phyloP scores from a whole-genome alignment of 768 basidiomycete species.

The Lentinula boryana region DNA sequence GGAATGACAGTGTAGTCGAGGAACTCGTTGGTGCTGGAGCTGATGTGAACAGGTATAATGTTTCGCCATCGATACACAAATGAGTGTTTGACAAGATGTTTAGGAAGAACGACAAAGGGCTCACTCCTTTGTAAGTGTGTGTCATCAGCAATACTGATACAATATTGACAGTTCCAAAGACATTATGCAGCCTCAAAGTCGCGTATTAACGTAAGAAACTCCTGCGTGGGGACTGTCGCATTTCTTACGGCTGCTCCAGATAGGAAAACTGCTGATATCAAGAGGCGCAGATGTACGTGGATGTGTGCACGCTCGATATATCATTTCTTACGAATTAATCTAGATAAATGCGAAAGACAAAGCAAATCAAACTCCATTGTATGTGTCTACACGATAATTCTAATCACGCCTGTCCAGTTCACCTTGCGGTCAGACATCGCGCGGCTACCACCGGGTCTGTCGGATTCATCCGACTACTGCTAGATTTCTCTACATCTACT shows the following conservation, averaged over 20 bases:
- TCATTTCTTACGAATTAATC: slow-evolving; percentile 24
- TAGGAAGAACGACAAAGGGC: slow-evolving; percentile 73
- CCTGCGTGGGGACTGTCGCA: slow-evolving; percentile 14
- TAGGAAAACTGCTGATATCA: slow-evolving; percentile 78
- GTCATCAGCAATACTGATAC: slow-evolving; percentile 3
- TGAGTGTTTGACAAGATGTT: slow-evolving; percentile 11
- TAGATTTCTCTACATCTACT: slow-evolving; percentile 73
- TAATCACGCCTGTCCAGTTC: slow-evolving; percentile 15
- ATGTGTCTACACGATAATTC: slow-evolving; percentile 23
- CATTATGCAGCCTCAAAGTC: slow-evolving; percentile 94
- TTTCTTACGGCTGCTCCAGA: slow-evolving; percentile 45
- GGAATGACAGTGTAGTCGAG: slow-evolving; percentile 65
- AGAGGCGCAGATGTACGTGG: slow-evolving; percentile 88
- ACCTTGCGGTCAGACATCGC: slow-evolving; percentile 60
- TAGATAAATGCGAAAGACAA: slow-evolving; percentile 94
- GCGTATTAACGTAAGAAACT: slow-evolving; percentile 62
- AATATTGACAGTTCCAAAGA: slow-evolving; percentile 31
- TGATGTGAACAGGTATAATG: slow-evolving; percentile 55
- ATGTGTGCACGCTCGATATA: slow-evolving; percentile 13
- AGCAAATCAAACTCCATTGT: slow-evolving; percentile 90
- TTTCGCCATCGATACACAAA: slow-evolving; percentile 13
- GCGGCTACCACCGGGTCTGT: slow-evolving; percentile 94
- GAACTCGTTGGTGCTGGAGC: slow-evolving; percentile 81
- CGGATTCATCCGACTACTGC: slow-evolving; percentile 81
- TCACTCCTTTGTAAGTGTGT: slow-evolving; percentile 72